Conservation (phyloP, 2,329 filamentous ascomycete genomes). For the Didymella exigua region DNA sequence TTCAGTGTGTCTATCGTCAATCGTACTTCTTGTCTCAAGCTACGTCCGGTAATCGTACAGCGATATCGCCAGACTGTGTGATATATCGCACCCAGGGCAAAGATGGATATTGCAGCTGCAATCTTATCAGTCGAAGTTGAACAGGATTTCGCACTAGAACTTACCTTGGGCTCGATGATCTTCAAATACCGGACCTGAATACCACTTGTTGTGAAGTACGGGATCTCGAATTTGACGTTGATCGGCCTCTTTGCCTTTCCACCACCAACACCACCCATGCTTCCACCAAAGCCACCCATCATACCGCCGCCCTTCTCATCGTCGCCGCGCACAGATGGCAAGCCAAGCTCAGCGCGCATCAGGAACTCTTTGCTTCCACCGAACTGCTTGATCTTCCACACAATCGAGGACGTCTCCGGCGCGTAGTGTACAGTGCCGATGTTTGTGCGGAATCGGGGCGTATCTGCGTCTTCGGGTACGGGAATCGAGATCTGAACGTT, state of each 20-base stretch:
- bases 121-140: conserved; percentile 13
- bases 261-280: conserved; percentile 84
- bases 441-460: conserved; percentile 94
- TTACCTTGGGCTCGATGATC: conserved; percentile 98
- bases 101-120: conserved; percentile 93
- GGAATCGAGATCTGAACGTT: conserved; percentile 98
- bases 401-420: conserved; percentile 94
- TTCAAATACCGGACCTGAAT: conserved; percentile 98
- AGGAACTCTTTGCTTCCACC: conserved; percentile 98
- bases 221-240: conserved; percentile 99
- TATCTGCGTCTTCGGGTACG: conserved; percentile 95
- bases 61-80: conserved; percentile 96
- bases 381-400: conserved; percentile 99
- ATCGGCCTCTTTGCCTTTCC: conserved; percentile 95
- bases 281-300: conserved; percentile 96
- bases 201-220: conserved; percentile 99
- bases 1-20: conserved; percentile 24
- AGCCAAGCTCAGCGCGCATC: conserved; percentile 94
- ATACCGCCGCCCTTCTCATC: conserved; percentile 96
- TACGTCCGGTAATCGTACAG: conserved; percentile 90
- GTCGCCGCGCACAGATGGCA: conserved; percentile 92
- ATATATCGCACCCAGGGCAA: conserved; percentile 98
- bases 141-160: conserved; percentile 28
- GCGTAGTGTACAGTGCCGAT: conserved; percentile 97
- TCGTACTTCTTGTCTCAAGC: conserved; percentile 56